A percentile compares a stretch with the other conserved stretches of the same genome.
These are phyloP conservation scores for Nitzschia putrida DNA, from an alignment of 108 stramenopile species.

Conservation along the genomic window DNA sequence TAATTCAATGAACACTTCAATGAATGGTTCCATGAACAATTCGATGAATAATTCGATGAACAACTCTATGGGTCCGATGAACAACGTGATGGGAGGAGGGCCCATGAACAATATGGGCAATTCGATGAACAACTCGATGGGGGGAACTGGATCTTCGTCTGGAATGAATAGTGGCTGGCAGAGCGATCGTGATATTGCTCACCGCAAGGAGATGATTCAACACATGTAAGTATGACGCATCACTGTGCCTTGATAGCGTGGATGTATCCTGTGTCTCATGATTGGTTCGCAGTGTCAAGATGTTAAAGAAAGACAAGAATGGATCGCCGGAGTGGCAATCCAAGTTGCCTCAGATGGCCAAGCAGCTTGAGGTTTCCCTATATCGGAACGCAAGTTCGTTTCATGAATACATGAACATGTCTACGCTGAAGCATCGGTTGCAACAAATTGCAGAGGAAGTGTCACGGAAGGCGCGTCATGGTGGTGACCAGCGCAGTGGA, in stretches of 20 bases:
- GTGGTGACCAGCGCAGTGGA: constrained; percentile 11
- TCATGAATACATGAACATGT: constrained; percentile 86
- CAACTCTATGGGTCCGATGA: background rate
- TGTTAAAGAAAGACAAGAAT: constrained; percentile 90
- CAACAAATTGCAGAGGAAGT: constrained; percentile 89
- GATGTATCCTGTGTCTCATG: background rate
- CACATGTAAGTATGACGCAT: constrained; percentile 72
- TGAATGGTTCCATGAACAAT: constrained; percentile 21
- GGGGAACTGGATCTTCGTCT: constrained; percentile 19
- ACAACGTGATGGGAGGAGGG: background rate
- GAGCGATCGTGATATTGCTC: constrained; percentile 80
- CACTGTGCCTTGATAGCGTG: background rate
- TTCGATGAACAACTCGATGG: constrained; percentile 30
- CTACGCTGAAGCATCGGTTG: constrained; percentile 85
- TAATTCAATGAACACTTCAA: constrained; percentile 26
- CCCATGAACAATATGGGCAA: constrained; percentile 4
- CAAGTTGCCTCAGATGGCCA: constrained; percentile 95
- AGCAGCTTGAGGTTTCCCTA: constrained; percentile 91
- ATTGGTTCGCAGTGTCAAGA: constrained; percentile 67
- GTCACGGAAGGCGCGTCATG: constrained; percentile 65
- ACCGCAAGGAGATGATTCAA: constrained; percentile 90
- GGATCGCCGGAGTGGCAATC: constrained; percentile 87
- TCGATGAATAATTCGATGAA: constrained; percentile 23
- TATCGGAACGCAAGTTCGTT: constrained; percentile 88
- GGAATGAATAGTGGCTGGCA: constrained; percentile 85